These are phyloP conservation scores for Epichloe aotearoae DNA, from an alignment of 2,329 filamentous ascomycete genomes.

Conservation along the genomic window DNA sequence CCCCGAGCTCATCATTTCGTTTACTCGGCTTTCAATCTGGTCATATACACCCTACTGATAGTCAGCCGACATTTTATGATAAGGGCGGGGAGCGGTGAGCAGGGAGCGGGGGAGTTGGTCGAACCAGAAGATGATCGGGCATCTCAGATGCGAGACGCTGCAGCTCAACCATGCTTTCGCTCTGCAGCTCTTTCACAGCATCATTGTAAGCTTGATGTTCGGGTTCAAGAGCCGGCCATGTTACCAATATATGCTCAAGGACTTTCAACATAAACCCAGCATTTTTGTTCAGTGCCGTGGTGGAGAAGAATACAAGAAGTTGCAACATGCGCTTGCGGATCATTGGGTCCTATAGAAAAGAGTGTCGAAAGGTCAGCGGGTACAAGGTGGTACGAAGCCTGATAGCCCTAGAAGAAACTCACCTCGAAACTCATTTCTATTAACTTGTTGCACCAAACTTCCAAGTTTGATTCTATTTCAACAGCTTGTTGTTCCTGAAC, in stretches of 20 bases:
- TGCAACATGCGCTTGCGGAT: conserved; percentile 73
- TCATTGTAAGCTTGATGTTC: conserved; percentile 67
- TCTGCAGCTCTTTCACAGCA: conserved; percentile 78
- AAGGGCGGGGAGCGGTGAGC: no score
- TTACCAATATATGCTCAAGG: conserved; percentile 80
- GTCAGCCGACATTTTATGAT: not conserved
- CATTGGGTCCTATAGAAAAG: conserved; percentile 50
- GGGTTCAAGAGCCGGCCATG: conserved; percentile 60
- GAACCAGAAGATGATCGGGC: conserved; percentile 72
- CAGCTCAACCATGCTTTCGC: conserved; percentile 72
- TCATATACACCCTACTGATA: conserved; percentile 60
- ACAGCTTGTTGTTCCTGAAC: conserved; percentile 35
- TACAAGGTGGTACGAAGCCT: not conserved
- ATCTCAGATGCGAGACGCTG: conserved; percentile 82
- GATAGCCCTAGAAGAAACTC: conserved; percentile 3
- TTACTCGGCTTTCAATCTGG: conserved; percentile 70
- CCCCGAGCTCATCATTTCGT: conserved; percentile 62
- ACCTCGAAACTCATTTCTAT: conserved; percentile 57
- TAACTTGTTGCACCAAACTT: conserved; percentile 61
- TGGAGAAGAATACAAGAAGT: conserved; percentile 73
- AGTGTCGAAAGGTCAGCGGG: not conserved
- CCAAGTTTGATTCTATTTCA: conserved; percentile 49
- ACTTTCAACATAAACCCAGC: conserved; percentile 76
- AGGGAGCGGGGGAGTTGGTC: conserved; percentile 8
- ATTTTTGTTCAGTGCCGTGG: conserved; percentile 63